Base-by-base conservation (phyloP, 129 eudicot genomes). In the Chrysanthemum lavandulifolium region DNA sequence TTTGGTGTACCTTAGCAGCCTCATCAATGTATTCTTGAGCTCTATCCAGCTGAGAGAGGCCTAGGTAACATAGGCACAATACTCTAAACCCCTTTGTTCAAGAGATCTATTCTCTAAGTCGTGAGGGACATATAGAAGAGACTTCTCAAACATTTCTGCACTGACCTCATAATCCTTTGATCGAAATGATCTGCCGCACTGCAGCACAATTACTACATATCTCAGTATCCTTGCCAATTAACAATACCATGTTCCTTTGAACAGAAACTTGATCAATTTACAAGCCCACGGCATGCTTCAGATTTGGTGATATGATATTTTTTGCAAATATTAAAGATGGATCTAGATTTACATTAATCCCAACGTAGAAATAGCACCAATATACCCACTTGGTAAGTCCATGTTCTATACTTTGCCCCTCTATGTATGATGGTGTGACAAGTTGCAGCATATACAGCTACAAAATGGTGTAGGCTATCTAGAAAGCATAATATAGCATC, bases 21-120 rank as follows among this genome's bases (percentile, higher is more conserved):
- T 94, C 98, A 43, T 90, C 85, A n/a, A 94, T 94, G 85, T 94
- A 94, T 65, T 94, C 98, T 83, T 88, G 85, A 68, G 98, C 96
- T 84, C 88, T 87, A 81, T 90, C 96, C 62, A 94, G 91, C 76
- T 90, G 96, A 54, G 88, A 79, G 51, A 87, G 91, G 59, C 91
- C 96, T 68, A 94, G 73, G 81, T 90, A 78, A 82, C 98, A 94
- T 49, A 94, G 86, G 71, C 96, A 85, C 21, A 94, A 69, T 61
- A 88, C 97, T 81, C 98, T 85, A 67, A 78, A 94, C 69, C 98
- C 97, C 85, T 94, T 94, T 53, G 98, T 96, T 58, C 95, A 67
- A 86, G 87, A 79, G 78, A 83, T 82, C 89, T 90, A 82, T 77
- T 86, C 79, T 90, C 97, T 58, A 85, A 67, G 73, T 85, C 82